These are phyloP conservation scores for Clathrus columnatus DNA, from an alignment of 768 basidiomycete species.

Conservation along the genomic window DNA sequence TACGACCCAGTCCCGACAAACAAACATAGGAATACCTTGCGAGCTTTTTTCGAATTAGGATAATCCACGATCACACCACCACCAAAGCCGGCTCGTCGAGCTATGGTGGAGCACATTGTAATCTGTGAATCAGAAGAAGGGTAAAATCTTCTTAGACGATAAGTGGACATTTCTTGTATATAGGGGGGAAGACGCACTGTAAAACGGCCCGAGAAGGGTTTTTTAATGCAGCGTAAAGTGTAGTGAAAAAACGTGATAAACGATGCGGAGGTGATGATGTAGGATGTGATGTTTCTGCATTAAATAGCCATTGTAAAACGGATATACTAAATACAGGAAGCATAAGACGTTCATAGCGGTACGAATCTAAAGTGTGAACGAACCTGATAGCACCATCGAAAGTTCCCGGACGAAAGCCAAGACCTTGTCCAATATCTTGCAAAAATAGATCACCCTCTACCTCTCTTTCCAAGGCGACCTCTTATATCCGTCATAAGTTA, in stretches of 20 bases:
- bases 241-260: conserved; percentile 84
- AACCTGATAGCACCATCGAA: conserved; percentile 98
- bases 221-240: conserved; percentile 75
- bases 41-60: conserved; percentile 92
- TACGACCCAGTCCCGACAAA: conserved; percentile 72
- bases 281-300: conserved; percentile 86
- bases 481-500: conserved; percentile 30
- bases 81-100: conserved; percentile 92
- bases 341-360: not conserved
- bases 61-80: conserved; percentile 96
- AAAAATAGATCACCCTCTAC: conserved; percentile 94
- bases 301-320: conserved; percentile 97
- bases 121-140: conserved; percentile 96
- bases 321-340: conserved; percentile 58
- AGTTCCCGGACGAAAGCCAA: conserved; percentile 92
- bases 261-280: conserved; percentile 86
- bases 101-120: conserved; percentile 85
- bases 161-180: not conserved
- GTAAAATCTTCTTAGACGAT: conserved; percentile 50
- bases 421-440: conserved; percentile 96
- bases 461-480: conserved; percentile 92
- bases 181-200: conserved; percentile 33
- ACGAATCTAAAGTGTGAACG: conserved; percentile 12
- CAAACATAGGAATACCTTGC: conserved; percentile 89
- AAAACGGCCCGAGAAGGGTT: conserved; percentile 81